Percentiles rank a stretch among this genome's conserved stretches.
Conservation (phyloP, 208 protist species). For the Trypanosoma theileri region DNA sequence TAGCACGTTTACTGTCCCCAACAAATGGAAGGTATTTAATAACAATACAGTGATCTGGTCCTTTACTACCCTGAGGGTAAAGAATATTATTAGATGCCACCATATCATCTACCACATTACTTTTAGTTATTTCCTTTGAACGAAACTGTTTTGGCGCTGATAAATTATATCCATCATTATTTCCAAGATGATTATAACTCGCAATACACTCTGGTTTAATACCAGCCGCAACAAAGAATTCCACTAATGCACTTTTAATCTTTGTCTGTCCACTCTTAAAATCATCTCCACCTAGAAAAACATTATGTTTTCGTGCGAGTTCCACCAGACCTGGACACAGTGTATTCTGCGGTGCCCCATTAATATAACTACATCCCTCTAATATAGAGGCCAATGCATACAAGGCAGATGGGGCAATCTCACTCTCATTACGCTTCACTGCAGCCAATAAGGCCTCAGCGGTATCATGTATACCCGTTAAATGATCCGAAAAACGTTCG, state of each 20-base stretch:
- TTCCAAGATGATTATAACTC: constrained; percentile 97
- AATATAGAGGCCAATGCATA: constrained; percentile 97
- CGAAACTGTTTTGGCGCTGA: constrained; percentile 94
- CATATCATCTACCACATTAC: constrained; percentile 99
- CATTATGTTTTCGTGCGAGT: constrained; percentile 84
- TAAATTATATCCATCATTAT: constrained; percentile 99
- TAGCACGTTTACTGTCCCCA: constrained; percentile 97
- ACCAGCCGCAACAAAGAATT: constrained; percentile 97
- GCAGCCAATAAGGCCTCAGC: constrained; percentile 93
- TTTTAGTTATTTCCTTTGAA: constrained; percentile 99
- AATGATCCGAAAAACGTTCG: constrained; percentile 95
- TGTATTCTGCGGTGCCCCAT: constrained; percentile 99
- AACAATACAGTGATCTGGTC: constrained; percentile 98
- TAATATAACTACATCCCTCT: constrained; percentile 97
- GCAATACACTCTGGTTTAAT: constrained; percentile 85
- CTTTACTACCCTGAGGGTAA: constrained; percentile 82
- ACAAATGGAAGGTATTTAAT: constrained; percentile 99
- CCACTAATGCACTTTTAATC: constrained; percentile 98
- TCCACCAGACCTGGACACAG: constrained; percentile 96
- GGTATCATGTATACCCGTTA: constrained; percentile 95
- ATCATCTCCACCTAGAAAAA: constrained; percentile 97
- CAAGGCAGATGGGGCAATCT: constrained; percentile 96
- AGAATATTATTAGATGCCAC: constrained; percentile 96
- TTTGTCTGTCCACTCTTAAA: constrained; percentile 99
- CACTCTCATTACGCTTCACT: constrained; percentile 82